Conservation (phyloP, 1,284 basidiomycete genomes). For the Microbotryum intermedium region DNA sequence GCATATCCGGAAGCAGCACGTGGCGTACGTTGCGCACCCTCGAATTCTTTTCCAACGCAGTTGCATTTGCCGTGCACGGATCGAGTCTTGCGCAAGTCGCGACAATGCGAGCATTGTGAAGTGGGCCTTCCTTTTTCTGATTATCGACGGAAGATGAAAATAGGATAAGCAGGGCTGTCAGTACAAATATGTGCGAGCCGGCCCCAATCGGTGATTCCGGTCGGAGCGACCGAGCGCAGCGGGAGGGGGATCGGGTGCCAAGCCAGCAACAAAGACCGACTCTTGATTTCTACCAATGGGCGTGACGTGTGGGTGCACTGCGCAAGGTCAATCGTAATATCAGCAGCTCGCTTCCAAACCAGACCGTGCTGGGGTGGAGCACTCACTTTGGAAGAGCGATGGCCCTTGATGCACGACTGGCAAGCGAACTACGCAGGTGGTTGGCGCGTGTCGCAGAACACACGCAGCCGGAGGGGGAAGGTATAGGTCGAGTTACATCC, state of each 20-base stretch:
- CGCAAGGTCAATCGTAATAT: not conserved
- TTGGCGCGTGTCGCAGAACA: not conserved
- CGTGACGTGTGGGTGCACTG: slow-evolving; percentile 25
- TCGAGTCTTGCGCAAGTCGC: slow-evolving; percentile 20
- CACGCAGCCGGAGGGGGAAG: not conserved
- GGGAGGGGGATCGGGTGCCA: not conserved
- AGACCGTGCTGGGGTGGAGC: not conserved
- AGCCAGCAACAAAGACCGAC: slow-evolving; percentile 8
- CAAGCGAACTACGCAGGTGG: slow-evolving; percentile 24
- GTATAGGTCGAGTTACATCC: not conserved
- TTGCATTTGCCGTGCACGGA: slow-evolving; percentile 24
- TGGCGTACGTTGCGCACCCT: slow-evolving; percentile 4
- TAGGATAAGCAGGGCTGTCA: too few species aligned
- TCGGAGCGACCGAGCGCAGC: not conserved
- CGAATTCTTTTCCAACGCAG: slow-evolving; percentile 9
- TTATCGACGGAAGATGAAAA: not conserved
- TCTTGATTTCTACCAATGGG: slow-evolving; percentile 25
- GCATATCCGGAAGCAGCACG: too few species aligned
- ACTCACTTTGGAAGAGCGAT: slow-evolving; percentile 20
- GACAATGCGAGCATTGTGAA: slow-evolving; percentile 26
- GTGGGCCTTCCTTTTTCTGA: slow-evolving; percentile 28
- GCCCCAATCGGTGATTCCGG: too few species aligned
- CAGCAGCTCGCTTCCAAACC: not conserved
- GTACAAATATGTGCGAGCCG: too few species aligned
- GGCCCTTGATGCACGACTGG: slow-evolving; percentile 26